These are phyloP conservation scores for Hypoxylon sp. DNA, from an alignment of 2,329 filamentous ascomycete species.

Conservation along the genomic window DNA sequence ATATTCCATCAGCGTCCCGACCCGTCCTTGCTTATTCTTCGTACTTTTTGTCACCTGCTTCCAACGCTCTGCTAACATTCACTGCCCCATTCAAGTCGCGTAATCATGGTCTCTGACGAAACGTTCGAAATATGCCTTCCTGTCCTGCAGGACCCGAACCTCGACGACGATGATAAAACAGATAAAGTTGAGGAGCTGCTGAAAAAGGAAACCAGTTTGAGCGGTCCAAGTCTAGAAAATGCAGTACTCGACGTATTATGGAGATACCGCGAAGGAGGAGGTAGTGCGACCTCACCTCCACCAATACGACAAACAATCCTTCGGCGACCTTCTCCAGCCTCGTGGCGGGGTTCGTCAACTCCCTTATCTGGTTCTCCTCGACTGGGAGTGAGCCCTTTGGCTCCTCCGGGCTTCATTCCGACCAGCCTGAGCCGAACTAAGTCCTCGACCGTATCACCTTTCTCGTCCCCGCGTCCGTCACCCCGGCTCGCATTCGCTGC, in stretches of 20 bases:
- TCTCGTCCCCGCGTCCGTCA: constrained; percentile 93
- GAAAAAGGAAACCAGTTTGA: constrained; percentile 81
- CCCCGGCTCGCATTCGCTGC: constrained; percentile 91
- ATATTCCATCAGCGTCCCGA: constrained; percentile 30
- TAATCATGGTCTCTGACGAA: constrained; percentile 89
- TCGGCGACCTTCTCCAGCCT: constrained; percentile 90
- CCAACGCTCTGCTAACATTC: constrained; percentile 29
- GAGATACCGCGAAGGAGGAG: constrained; percentile 80
- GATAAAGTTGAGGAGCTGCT: constrained; percentile 91
- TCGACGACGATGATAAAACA: constrained; percentile 96
- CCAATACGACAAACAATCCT: constrained; percentile 91
- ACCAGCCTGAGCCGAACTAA: constrained; percentile 83
- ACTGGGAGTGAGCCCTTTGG: constrained; percentile 84
- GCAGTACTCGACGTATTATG: constrained; percentile 91
- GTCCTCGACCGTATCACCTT: constrained; percentile 86
- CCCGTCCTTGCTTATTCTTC: constrained; percentile 28
- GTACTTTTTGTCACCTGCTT: constrained; percentile 20
- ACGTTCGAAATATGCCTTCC: constrained; percentile 93
- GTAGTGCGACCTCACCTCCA: constrained; percentile 79
- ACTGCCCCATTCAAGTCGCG: constrained; percentile 43
- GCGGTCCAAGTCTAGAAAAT: constrained; percentile 86
- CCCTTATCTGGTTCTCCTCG: constrained; percentile 87
- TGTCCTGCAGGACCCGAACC: constrained; percentile 82
- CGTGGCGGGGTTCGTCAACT: constrained; percentile 89
- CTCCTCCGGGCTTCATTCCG: constrained; percentile 85